A percentile compares a stretch with the other conserved stretches of the same genome.
Conservation (phyloP, 768 basidiomycete species). For the Lentinula edodes region DNA sequence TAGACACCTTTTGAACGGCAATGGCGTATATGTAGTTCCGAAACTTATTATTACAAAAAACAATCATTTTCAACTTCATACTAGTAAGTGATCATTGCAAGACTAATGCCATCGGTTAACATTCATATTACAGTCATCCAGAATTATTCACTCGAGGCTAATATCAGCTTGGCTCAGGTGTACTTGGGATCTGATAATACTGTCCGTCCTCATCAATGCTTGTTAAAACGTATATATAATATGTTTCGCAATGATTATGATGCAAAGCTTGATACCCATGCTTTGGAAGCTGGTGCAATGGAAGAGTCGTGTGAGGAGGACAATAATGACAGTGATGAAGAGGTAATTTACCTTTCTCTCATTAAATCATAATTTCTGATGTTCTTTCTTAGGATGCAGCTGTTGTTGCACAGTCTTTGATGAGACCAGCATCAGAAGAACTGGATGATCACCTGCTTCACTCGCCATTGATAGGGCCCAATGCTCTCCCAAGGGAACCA, state of each 20-base stretch:
- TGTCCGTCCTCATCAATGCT: neutral
- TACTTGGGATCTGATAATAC: neutral
- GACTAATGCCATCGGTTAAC: no score
- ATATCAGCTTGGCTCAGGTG: neutral
- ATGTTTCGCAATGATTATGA: neutral
- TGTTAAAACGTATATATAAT: neutral
- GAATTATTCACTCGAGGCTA: neutral
- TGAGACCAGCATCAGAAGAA: no score
- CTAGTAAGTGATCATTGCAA: neutral
- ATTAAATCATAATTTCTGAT: neutral
- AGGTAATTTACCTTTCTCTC: neutral
- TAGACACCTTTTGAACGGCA: neutral
- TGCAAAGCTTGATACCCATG: neutral
- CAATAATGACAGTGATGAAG: neutral
- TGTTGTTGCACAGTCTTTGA: neutral
- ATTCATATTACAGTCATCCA: no score
- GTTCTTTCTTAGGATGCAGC: neutral
- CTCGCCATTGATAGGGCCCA: no score
- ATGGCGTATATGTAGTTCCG: neutral
- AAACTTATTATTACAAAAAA: neutral
- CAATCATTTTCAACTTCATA: neutral
- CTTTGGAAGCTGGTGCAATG: neutral
- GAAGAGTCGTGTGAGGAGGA: neutral
- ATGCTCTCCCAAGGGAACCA: neutral
- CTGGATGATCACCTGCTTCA: no score